Conservation (phyloP, 371 early-diverging fungal species). For the Sporodiniella umbellata region DNA sequence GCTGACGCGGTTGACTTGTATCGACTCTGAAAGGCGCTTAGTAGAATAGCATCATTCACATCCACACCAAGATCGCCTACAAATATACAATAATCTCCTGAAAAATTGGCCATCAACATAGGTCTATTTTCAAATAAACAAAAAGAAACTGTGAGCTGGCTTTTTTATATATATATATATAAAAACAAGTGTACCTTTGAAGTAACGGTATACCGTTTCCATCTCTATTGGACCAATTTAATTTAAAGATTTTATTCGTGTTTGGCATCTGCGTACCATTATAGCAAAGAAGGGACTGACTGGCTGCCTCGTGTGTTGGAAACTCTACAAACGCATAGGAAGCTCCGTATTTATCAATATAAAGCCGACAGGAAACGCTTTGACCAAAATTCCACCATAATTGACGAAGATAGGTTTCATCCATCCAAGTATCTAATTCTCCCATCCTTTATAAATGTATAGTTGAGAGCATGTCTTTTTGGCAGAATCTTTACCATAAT, state of each 20-base stretch:
- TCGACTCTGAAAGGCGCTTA: conserved; percentile 56
- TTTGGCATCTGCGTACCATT: conserved; percentile 77
- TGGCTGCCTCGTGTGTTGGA: conserved; percentile 52
- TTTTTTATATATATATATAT: neutral
- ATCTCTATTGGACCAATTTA: conserved; percentile 86
- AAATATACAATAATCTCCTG: conserved; percentile 70
- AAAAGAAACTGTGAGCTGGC: neutral
- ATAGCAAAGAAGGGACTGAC: conserved; percentile 54
- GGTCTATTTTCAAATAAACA: neutral
- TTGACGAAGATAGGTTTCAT: conserved; percentile 65
- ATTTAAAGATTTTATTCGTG: conserved; percentile 71
- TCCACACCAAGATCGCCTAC: conserved; percentile 77
- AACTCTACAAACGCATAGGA: conserved; percentile 74
- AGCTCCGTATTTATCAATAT: conserved; percentile 18
- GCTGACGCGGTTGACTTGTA: conserved; percentile 75
- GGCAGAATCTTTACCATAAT: conserved; percentile 1
- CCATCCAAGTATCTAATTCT: conserved; percentile 81
- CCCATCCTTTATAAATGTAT: conserved; percentile 55
- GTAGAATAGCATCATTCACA: conserved; percentile 61
- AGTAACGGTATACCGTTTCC: conserved; percentile 22
- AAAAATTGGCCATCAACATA: neutral
- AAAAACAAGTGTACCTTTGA: neutral
- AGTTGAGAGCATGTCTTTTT: neutral
- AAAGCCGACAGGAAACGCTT: conserved; percentile 35
- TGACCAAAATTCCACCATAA: conserved; percentile 67